Evolutionary conservation across 768 basidiomycete genomes (phyloP), one percentile per base, ranked within the genome.

Genomic region (Rossbeevera mucosa): DNA sequence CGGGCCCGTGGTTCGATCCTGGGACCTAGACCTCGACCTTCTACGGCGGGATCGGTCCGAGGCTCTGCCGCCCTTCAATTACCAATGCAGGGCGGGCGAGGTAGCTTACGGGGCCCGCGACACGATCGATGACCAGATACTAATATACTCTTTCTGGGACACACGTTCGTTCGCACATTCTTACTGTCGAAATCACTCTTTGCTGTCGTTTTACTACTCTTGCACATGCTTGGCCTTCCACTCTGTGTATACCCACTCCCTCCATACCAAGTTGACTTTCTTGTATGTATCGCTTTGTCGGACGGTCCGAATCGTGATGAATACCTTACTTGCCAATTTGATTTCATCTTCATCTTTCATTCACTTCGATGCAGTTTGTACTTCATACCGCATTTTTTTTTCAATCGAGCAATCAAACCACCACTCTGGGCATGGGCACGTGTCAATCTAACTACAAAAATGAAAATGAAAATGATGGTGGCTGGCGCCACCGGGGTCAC

Each of bases 51-150:
- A 13, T 60, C 67, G 4, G 12, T 56, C 14, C 59, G 65, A 8
- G 55, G 54, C 30, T 26, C 58, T 2, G 54, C 61, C 30, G 46
- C 49, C 11, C 67, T 55, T 46, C 69, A 67, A 14, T 44, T 69
- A 50, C 69, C 67, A 3, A 60, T 69, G 59, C 67, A 71, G 20
- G 67, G 69, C 9, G 58, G 69, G 20, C 63, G 69, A n/a, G 36
- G 54, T 3, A 51, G 13, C 31, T 42, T 53, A n/a, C 56, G 65
- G 20, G n/a, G 51, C 13, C 55, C 49, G 25, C 58, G 63, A 33
- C 58, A 20, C 2, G 52, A 57, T 40, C 1, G 18, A 16, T 24
- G 14, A 30, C 41, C 41, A 42, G 47, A 46, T 7, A 46, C 38
- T 11, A 2, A 36, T 13, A 26, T 9, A 7, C n/a, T 9, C 36